Evolutionary conservation across 129 eudicot species (phyloP), one percentile per base, ranked within the genome.

Genomic region (Gnaphalium uliginosum): DNA sequence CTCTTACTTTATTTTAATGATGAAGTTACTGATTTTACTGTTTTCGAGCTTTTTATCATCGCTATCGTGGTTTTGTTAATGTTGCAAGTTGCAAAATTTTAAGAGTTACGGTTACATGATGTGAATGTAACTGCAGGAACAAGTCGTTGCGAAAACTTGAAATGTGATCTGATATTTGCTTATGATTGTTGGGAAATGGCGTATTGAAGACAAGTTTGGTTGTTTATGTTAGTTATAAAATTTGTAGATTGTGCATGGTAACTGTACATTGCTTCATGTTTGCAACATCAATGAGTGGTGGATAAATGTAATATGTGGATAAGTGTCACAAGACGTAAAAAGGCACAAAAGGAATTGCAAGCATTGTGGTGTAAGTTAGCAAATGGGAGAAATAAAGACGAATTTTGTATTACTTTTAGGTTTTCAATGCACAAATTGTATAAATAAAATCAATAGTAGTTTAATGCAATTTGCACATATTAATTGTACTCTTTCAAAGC

Each of bases 1-100:
- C 54, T 33, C 54, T 66, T 54, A 26, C 37, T 73, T 80, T 79
- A 37, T 73, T 72, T 54, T 53, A n/a, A n/a, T n/a, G n/a, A 56
- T 14, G 18, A 46, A 46, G 53, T 46, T 46, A 8, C 53, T 46
- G 53, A 9, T 46, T 46, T 46, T 46, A 46, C n/a, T 46, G 53
- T 46, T 46, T 14, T 46, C 53, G 10, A 14, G 53, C 14, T 13
- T n/a, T 14, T 46, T 46, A 14, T 46, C 3, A 46, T 46, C 18
- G 5, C 53, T 14, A 4, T 46, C 53, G 5, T 46, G 53, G 6
- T 46, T 46, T 46, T 46, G 53, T 46, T 46, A 46, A 46, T 46
- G 53, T 46, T 46, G 18, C 53, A 46, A n/a, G n/a, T n/a, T n/a
- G n/a, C n/a, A n/a, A 37, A 11, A 37, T 37, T 6, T 32, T 32